Base-by-base conservation (phyloP, 176 grass and related monocot species). In the Rhipidocladum racemiflorum region DNA sequence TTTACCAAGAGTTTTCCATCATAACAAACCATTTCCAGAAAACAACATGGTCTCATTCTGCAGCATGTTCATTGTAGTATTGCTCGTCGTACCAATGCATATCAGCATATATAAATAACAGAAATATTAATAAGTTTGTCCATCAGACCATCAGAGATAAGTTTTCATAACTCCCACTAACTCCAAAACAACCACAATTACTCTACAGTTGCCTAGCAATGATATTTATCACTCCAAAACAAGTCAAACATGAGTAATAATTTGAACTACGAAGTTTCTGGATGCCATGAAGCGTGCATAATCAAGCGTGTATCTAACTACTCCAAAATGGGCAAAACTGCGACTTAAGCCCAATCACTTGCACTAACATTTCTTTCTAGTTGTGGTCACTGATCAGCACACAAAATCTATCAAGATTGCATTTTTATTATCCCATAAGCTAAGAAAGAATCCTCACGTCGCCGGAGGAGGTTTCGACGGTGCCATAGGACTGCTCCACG, bases 401-500 rank as follows among this genome's bases (percentile, higher is more conserved):
- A 28, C 3, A 21, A 74, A 77, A 14, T 7, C 70, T 48, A 61
- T 5, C 51, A 78, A 40, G 65, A 74, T 75, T 71, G 39, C 70
- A 71, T 44, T 80, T 68, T 36, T 54, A n/a, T 42, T 25, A 50
- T 85, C 29, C 5, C 12, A 69, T 15, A 68, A 42, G 42, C 23
- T 43, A 29, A 27, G 50, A 5, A 28, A 86, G 29, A 21, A 78
- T 61, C 21, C 84, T 94, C 89, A 99, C 97, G 28, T 90, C 90
- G 65, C 97, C 93, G 34, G 93, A 77, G 29, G 97, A 89, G 65
- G 93, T 96, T 45, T 87, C 64, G 29, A 93, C 87, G 7, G 92
- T 92, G 80, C 80, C 90, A 1, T 87, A 99, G 21, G 93, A 99
- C 63, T 86, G 83, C 97, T 96, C 91, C 7, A 99, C 91, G 0